phyloP scores from a whole-genome alignment of 176 grass and related monocot species.

The Aechmea fasciata region DNA sequence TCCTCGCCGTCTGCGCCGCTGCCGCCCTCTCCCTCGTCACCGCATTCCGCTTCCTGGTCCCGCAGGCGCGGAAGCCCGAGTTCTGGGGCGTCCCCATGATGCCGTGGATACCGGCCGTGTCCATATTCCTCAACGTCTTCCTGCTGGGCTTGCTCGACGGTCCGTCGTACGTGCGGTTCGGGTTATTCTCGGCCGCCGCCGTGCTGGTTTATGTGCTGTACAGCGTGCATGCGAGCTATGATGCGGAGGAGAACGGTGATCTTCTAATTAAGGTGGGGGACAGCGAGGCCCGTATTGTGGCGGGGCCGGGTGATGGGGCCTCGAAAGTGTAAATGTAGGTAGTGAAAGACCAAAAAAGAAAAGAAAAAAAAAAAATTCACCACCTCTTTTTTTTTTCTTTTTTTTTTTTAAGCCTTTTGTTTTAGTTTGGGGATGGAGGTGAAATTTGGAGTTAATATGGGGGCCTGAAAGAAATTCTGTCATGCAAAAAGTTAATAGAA shows the following conservation, averaged over 20 bases:
- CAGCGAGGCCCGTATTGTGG: neutral
- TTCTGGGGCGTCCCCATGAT: conserved; percentile 89
- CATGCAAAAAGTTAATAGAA: neutral
- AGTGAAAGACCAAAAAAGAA: neutral
- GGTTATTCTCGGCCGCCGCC: conserved; percentile 43
- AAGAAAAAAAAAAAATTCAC: neutral
- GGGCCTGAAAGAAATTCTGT: neutral
- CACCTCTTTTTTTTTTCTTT: neutral
- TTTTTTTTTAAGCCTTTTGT: neutral
- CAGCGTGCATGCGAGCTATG: conserved; percentile 74
- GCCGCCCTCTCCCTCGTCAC: conserved; percentile 27
- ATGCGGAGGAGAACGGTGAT: conserved; percentile 54
- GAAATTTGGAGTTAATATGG: neutral
- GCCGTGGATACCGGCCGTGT: conserved; percentile 83
- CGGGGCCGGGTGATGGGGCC: conserved; percentile 42
- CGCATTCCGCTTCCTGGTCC: conserved; percentile 58
- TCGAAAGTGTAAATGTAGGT: conserved; percentile 21
- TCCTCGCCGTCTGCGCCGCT: conserved; percentile 36
- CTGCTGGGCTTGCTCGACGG: conserved; percentile 61
- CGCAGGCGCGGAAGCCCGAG: conserved; percentile 47
- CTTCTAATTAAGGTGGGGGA: conserved; percentile 6
- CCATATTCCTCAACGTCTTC: conserved; percentile 87
- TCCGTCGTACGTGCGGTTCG: conserved; percentile 67
- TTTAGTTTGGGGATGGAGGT: neutral
- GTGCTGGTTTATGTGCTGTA: conserved; percentile 69